phyloP scores from a whole-genome alignment of 768 basidiomycete species.

The Lentinula sp. region DNA sequence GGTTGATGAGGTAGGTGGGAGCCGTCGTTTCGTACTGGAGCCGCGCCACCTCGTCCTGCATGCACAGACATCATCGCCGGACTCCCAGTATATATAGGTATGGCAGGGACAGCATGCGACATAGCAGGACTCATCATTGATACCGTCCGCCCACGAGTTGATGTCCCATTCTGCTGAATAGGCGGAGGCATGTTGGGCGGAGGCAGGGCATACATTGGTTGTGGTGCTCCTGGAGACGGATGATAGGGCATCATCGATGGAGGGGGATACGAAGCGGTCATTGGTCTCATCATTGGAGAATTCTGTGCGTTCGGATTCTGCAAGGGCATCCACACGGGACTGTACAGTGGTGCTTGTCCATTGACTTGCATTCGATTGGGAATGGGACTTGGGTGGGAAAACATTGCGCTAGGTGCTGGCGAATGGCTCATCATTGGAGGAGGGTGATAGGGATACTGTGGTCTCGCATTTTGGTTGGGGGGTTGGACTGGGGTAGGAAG shows the following conservation, averaged over 20 bases:
- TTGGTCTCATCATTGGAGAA: conserved; percentile 48
- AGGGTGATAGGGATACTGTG: conserved; percentile 50
- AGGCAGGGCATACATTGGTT: conserved; percentile 40
- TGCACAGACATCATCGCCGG: conserved; percentile 62
- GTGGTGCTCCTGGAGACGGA: conserved; percentile 34
- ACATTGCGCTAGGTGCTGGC: conserved; percentile 63
- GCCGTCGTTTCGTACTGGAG: background rate
- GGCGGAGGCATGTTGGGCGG: conserved; percentile 33
- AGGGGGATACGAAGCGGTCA: conserved; percentile 56
- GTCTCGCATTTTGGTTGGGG: conserved; percentile 42
- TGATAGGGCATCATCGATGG: conserved; percentile 60
- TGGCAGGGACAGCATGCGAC: conserved; percentile 35
- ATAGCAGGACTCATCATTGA: conserved; percentile 72
- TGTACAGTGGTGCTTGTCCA: conserved; percentile 55
- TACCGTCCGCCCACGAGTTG: conserved; percentile 45
- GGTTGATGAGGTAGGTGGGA: conserved; percentile 1
- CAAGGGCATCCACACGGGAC: conserved; percentile 62
- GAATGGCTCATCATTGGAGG: conserved; percentile 72
- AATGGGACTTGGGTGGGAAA: conserved; percentile 59
- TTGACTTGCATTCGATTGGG: conserved; percentile 56
- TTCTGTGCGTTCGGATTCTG: conserved; percentile 40
- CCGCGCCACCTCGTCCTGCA: conserved; percentile 18
- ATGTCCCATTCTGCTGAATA: conserved; percentile 30
- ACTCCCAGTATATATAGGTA: conserved; percentile 58
- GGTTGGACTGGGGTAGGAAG: conserved; percentile 34